Evolutionary conservation across 805 yeast species (phyloP), one percentile per base, ranked within the genome.

Genomic region (Saccharomycopsis olivae): DNA sequence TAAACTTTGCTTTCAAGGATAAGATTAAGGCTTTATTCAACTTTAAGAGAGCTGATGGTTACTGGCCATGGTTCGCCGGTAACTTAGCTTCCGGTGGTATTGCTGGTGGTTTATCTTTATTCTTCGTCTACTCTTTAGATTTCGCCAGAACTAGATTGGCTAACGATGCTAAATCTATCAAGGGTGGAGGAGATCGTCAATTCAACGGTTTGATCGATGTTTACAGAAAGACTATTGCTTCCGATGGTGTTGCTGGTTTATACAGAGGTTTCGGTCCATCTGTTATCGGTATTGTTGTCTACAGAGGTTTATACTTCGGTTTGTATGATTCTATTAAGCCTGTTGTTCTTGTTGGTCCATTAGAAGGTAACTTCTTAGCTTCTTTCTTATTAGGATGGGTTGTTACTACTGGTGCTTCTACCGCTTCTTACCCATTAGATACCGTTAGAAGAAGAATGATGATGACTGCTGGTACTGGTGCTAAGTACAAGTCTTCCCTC

Each of bases 221-320:
- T 59, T 87, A 87, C 86, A 84, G 74, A 75, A 84, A 87, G 81
- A 87, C 96, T 58, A 68, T 87, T 61, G 88, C 88, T 61, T 61
- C 95, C 56, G 96, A 88, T 66, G 96, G 96, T 83, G 62, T 87
- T 68, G 94, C 95, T 56, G 96, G 96, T 82, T 76, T 87, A 65
- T 87, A 87, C 87, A 84, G 96, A 79, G 96, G 96, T 75, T 87
- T 87, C 87, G 85, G 88, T 68, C 96, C 96, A 65, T 87, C 96
- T 58, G 96, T 88, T 65, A 75, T 85, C 57, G 96, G 96, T 80
- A 88, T 87, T 62, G 69, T 88, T 72, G 96, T 86, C 64, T 87
- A 88, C 95, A 86, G 96, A 81, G 96, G 96, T 84, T 74, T 87
- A 61, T 88, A 88, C 87, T 87, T 87, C 68, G 96, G 96, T 82